Evolutionary conservation across 176 grass and related monocot genomes (phyloP).

Genomic region (Guadua angustifolia): DNA sequence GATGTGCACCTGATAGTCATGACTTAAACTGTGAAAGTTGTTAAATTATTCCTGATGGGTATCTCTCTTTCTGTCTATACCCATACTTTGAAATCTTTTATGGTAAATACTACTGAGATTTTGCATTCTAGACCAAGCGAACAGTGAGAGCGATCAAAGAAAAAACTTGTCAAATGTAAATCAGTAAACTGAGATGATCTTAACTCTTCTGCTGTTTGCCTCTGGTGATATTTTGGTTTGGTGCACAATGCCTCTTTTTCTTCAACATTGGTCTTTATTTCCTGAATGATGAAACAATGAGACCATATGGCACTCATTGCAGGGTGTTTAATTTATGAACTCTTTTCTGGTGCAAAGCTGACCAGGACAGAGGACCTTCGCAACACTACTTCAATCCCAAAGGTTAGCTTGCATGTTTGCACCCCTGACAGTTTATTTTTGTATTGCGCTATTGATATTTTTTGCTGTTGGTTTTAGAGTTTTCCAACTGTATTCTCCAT

Average conservation of each 20-base stretch:
- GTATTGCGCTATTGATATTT: slow-evolving; percentile 20
- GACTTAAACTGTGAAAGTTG: not conserved
- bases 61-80: not conserved
- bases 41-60: not conserved
- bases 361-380: slow-evolving; percentile 95
- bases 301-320: slow-evolving; percentile 31
- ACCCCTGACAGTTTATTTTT: not conserved
- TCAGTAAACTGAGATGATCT: not conserved
- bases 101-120: slow-evolving; percentile 9
- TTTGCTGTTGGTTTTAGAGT: slow-evolving; percentile 35
- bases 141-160: not conserved
- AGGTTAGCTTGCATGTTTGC: slow-evolving; percentile 54
- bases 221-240: slow-evolving; percentile 22
- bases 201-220: slow-evolving; percentile 14
- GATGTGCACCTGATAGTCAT: not conserved
- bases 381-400: slow-evolving; percentile 88
- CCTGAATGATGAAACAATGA: slow-evolving; percentile 42
- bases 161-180: slow-evolving; percentile 25
- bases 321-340: slow-evolving; percentile 99
- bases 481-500: not conserved
- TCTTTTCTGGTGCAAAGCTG: slow-evolving; percentile 86
- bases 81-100: not conserved
- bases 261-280: slow-evolving; percentile 24
- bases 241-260: not conserved
- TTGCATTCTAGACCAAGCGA: slow-evolving; percentile 33